A percentile compares a stretch with the other conserved stretches of the same genome.
Evolutionary conservation across 2,329 filamentous ascomycete species (phyloP).

Genomic region (Penicillium hordei): DNA sequence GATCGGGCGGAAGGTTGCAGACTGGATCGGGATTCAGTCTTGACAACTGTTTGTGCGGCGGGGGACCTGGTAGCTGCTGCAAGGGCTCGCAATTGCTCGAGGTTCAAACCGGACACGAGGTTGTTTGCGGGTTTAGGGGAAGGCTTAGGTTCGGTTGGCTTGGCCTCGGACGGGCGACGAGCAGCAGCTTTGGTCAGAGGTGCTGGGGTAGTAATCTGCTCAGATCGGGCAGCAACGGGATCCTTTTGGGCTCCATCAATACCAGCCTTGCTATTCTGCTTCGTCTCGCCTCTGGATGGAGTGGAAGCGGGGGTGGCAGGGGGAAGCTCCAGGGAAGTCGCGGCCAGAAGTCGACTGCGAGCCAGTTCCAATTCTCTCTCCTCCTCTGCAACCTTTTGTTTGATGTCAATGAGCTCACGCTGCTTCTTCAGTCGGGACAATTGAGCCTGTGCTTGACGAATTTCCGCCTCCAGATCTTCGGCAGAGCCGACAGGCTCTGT

Average conservation of each 20-base stretch:
- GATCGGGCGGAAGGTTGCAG: background rate
- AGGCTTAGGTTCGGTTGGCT: background rate
- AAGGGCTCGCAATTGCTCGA: constrained; percentile 6
- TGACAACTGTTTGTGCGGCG: background rate
- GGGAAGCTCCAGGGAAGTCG: background rate
- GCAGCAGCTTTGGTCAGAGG: background rate
- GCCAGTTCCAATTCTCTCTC: constrained; percentile 2
- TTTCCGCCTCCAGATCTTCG: constrained; percentile 8
- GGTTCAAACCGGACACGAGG: background rate
- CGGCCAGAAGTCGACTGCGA: constrained; percentile 4
- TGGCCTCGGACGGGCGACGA: background rate
- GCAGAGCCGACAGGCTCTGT: background rate
- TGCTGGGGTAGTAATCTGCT: constrained; percentile 1
- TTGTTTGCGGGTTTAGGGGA: background rate
- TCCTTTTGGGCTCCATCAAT: constrained; percentile 3
- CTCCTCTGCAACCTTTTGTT: constrained; percentile 11
- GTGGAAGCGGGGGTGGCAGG: background rate
- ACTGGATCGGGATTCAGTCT: background rate
- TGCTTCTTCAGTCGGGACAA: constrained; percentile 8
- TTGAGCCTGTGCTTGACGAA: constrained; percentile 9
- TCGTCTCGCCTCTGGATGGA: background rate
- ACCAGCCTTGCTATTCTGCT: background rate
- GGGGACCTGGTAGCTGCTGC: constrained; percentile 11
- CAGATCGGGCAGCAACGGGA: background rate
- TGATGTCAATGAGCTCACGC: constrained; percentile 12